phyloP scores from a whole-genome alignment of 2,329 filamentous ascomycete species.

The Fusarium gaditjirri region DNA sequence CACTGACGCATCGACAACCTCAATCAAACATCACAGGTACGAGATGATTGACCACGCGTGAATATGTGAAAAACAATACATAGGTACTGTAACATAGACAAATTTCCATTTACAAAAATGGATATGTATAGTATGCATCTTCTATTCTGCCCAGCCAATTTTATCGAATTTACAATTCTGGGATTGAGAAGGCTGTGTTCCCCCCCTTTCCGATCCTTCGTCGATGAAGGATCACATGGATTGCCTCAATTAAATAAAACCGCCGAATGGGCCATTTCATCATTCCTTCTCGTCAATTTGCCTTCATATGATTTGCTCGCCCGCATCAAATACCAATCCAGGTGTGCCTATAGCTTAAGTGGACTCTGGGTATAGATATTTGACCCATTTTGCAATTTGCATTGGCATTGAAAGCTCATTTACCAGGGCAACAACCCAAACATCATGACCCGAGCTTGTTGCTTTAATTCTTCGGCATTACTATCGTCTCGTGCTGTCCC shows the following conservation, averaged over 20 bases:
- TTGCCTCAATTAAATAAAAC: conserved; percentile 27
- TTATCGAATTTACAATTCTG: background rate
- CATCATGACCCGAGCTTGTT: background rate
- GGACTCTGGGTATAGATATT: background rate
- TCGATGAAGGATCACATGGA: conserved; percentile 18
- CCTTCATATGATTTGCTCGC: conserved; percentile 10
- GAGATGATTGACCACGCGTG: background rate
- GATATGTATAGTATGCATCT: background rate
- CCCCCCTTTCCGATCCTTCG: conserved; percentile 8
- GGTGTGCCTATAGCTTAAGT: background rate
- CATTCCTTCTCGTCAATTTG: conserved; percentile 10
- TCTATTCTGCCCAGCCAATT: background rate
- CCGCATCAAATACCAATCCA: background rate
- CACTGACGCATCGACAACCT: background rate
- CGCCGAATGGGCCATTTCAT: background rate
- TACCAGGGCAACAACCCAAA: background rate
- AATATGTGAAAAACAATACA: background rate
- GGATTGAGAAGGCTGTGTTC: conserved; percentile 16
- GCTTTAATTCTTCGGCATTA: background rate
- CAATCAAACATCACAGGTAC: background rate
- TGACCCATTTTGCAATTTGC: conserved; percentile 28
- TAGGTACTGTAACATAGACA: background rate
- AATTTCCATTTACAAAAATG: background rate
- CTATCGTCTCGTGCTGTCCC: background rate
- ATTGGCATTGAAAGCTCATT: background rate